Percentiles rank a stretch among this genome's conserved stretches.
phyloP scores from a whole-genome alignment of 495 filamentous ascomycete genomes.

The Penicillium roqueforti region DNA sequence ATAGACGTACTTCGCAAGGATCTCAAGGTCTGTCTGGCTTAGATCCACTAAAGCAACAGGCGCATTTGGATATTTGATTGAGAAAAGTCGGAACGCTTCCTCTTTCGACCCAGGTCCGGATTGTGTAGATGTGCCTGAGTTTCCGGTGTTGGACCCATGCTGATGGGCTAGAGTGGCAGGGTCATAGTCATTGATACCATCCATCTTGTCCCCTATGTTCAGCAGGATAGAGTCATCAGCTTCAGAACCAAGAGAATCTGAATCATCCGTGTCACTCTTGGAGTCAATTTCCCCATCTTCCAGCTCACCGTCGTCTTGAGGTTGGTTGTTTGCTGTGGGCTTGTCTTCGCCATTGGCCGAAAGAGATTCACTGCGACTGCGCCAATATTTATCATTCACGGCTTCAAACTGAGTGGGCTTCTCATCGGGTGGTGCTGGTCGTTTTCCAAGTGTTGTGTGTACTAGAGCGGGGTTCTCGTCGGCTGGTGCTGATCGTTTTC shows the following conservation, averaged over 20 bases:
- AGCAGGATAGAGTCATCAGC: slow-evolving; percentile 43
- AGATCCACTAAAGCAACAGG: slow-evolving; percentile 43
- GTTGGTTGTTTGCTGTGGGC: background rate
- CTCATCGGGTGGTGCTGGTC: slow-evolving; percentile 10
- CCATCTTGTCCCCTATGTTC: slow-evolving; percentile 33
- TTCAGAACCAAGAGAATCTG: slow-evolving; percentile 35
- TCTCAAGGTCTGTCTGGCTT: slow-evolving; percentile 37
- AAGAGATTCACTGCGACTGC: slow-evolving; percentile 35
- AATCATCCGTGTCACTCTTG: slow-evolving; percentile 36
- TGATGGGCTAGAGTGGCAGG: slow-evolving; percentile 18
- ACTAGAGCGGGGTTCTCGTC: slow-evolving; percentile 26
- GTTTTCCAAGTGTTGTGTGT: slow-evolving; percentile 33
- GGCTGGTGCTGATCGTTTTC: slow-evolving; percentile 18
- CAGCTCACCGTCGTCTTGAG: slow-evolving; percentile 7
- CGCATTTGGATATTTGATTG: slow-evolving; percentile 34
- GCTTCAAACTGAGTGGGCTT: slow-evolving; percentile 30
- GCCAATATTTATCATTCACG: slow-evolving; percentile 41
- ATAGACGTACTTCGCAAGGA: slow-evolving; percentile 41
- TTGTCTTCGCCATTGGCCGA: slow-evolving; percentile 9
- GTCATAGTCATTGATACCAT: slow-evolving; percentile 24
- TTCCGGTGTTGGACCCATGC: slow-evolving; percentile 1
- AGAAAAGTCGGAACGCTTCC: slow-evolving; percentile 32
- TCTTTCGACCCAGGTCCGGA: slow-evolving; percentile 30
- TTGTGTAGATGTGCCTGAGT: background rate
- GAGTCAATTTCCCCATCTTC: slow-evolving; percentile 27